These are phyloP conservation scores for Nitzschia palea DNA, from an alignment of 108 stramenopile species.

Conservation along the genomic window DNA sequence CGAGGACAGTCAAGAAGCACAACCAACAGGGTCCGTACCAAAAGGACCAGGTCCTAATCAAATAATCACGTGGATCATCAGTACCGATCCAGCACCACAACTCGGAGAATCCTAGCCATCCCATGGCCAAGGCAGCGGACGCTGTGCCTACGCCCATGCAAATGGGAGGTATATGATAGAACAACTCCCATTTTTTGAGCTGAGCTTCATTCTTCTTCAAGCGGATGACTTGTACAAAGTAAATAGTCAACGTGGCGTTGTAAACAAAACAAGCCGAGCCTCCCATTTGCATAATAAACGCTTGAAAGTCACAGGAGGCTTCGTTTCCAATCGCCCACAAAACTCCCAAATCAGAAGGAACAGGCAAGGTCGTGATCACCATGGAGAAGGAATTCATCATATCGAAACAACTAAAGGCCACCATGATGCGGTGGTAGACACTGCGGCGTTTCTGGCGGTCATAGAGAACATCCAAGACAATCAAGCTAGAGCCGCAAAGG, in stretches of 20 bases:
- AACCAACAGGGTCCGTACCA: no score
- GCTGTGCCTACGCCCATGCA: no score
- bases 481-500: conserved; percentile 6
- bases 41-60: no score
- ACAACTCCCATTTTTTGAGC: conserved; percentile 27
- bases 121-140: no score
- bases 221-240: conserved; percentile 52
- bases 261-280: neutral
- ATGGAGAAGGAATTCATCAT: neutral
- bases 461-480: conserved; percentile 12
- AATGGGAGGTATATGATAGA: conserved; percentile 34
- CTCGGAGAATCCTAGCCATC: no score
- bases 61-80: no score
- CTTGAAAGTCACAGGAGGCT: conserved; percentile 17
- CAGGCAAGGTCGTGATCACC: conserved; percentile 15
- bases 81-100: no score
- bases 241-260: conserved; percentile 5
- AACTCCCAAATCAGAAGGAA: neutral
- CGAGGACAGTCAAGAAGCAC: no score
- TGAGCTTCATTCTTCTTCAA: conserved; percentile 32
- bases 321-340: conserved; percentile 14
- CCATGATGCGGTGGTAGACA: conserved; percentile 16
- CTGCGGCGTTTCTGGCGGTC: conserved; percentile 15
- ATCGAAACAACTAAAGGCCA: conserved; percentile 7
- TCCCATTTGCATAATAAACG: conserved; percentile 1